Percentiles rank a stretch among this genome's conserved stretches.
Conservation (phyloP, 2,329 filamentous ascomycete genomes). For the Colletotrichum caudatum region DNA sequence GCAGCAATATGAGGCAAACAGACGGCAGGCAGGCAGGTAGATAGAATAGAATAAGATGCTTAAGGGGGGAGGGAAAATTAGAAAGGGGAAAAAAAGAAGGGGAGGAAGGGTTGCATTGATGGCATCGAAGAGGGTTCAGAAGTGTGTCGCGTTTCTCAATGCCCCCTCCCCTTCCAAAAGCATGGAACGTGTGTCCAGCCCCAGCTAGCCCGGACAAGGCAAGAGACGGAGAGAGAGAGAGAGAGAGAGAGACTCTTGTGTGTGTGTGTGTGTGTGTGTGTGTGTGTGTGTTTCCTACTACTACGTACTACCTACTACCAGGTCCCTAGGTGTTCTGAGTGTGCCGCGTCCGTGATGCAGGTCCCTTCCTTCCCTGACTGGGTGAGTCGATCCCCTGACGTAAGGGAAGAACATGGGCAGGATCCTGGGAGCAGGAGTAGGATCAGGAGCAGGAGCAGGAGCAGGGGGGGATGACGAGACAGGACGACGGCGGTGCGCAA, state of each 20-base stretch:
- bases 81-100: conserved; percentile 14
- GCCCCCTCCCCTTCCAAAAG: conserved; percentile 17
- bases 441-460: neutral
- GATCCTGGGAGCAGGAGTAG: neutral
- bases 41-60: neutral
- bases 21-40: neutral
- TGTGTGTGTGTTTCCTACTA: conserved; percentile 21
- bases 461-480: neutral
- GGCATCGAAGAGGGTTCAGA: conserved; percentile 36
- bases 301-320: too few relatives aligned
- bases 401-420: conserved; percentile 28
- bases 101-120: conserved; percentile 36
- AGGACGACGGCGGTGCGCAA: neutral
- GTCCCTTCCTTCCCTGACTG: conserved; percentile 38
- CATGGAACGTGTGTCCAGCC: conserved; percentile 39
- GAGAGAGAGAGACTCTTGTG: too few relatives aligned
- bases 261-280: neutral
- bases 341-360: conserved; percentile 34
- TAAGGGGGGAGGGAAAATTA: neutral
- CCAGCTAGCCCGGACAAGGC: conserved; percentile 26
- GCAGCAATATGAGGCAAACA: neutral
- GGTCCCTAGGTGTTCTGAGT: neutral
- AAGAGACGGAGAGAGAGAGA: neutral
- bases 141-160: conserved; percentile 41
- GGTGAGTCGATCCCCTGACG: conserved; percentile 32